Evolutionary conservation across 768 basidiomycete species (phyloP), one percentile per base, ranked within the genome.

Genomic region (Lactarius hatsudake): DNA sequence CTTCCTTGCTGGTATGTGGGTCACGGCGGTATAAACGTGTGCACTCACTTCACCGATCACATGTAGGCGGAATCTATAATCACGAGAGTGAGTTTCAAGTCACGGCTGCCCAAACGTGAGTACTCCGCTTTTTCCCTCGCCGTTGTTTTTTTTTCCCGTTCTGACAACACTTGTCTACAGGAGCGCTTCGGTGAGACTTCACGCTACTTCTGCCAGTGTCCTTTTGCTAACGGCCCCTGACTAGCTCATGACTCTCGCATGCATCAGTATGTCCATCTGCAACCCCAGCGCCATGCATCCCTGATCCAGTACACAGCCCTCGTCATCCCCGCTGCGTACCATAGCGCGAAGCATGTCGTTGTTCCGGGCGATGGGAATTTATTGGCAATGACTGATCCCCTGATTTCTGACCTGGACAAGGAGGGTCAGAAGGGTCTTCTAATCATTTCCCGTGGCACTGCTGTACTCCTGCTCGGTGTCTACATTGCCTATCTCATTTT

Each of bases 281-380:
- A 30, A 12, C 23, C 20, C 17, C 30, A 18, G 2, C 20, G 30
- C 32, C 26, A 20, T n/a, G 34, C 30, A 42, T 0, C 32, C 17
- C 48, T 57, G 40, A 67, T 56, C 34, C 28, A 23, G 23, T 55
- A n/a, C 60, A 66, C 55, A 82, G 90, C 93, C 48, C 85, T 97
- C 45, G 88, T 96, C 71, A 91, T 96, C 65, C 94, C 94, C 38
- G 94, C 95, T 45, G 94, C 94, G 3, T 96, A 93, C 71, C 81
- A 85, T 70, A 83, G 80, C 72, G 81, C 86, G 28, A 72, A 78
- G 43, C 64, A 69, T 18, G 62, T 45, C 48, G 4, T 30, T 20
- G 5, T 40, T n/a, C 58, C 59, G 0, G 43, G 5, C 1, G 5
- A 54, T 0, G 53, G 61, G 23, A 43, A 28, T 2, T 38, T 51